A percentile compares a stretch with the other conserved stretches of the same genome.
Conservation (phyloP, 306 rosid genomes). For the Castanea sativa region DNA sequence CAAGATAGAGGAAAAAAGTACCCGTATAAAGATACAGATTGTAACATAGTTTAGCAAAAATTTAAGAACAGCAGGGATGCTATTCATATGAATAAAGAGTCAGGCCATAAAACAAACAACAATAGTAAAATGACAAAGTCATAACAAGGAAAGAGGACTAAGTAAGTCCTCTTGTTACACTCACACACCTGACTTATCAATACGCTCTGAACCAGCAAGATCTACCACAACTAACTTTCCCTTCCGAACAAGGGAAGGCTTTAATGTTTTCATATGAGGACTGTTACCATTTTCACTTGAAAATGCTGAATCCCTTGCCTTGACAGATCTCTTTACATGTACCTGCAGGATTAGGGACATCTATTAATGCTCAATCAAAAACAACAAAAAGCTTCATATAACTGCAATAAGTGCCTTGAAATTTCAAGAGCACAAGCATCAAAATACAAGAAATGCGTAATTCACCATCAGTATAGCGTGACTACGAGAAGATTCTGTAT, state of each 20-base stretch:
- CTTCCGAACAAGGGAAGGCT: conserved; percentile 78
- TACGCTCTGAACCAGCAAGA: conserved; percentile 99
- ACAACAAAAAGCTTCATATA: conserved; percentile 12
- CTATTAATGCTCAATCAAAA: conserved; percentile 24
- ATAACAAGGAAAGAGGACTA: background rate
- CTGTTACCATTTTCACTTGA: conserved; percentile 66
- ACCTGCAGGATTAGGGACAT: conserved; percentile 52
- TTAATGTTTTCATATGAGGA: conserved; percentile 63
- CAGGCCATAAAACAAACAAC: conserved; percentile 12
- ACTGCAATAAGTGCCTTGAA: conserved; percentile 21
- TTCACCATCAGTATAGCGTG: conserved; percentile 96
- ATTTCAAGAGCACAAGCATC: conserved; percentile 25
- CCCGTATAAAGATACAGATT: background rate
- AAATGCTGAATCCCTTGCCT: conserved; percentile 69
- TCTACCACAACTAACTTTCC: conserved; percentile 93
- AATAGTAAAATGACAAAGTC: conserved; percentile 11
- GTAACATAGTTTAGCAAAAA: background rate
- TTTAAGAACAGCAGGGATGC: background rate
- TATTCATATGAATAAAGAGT: background rate
- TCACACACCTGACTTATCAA: conserved; percentile 87
- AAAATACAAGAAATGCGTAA: conserved; percentile 17
- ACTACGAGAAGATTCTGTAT: conserved; percentile 98
- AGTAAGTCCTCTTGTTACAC: conserved; percentile 6
- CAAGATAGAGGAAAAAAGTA: background rate
- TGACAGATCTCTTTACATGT: conserved; percentile 68